Conservation (phyloP, 345 rosid species). For the Boechera divaricarpa region DNA sequence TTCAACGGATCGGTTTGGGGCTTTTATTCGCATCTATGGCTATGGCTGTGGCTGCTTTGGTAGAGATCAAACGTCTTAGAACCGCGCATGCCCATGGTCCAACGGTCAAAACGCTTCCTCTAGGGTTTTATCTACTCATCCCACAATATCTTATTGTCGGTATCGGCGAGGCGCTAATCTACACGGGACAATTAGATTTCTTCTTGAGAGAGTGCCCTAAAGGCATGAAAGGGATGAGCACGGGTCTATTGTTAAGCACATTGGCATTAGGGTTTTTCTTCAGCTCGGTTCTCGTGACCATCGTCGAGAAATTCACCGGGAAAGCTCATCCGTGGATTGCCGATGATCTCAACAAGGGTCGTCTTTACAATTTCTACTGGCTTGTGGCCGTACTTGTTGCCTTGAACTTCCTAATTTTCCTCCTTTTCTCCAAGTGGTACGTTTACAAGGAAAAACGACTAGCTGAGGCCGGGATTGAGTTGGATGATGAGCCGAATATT, state of each 20-base stretch:
- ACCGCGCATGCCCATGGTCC: slow-evolving; percentile 51
- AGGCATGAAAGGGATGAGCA: slow-evolving; percentile 99
- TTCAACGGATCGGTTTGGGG: slow-evolving; percentile 85
- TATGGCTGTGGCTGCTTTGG: slow-evolving; percentile 75
- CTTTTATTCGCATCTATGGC: slow-evolving; percentile 59
- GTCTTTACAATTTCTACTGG: slow-evolving; percentile 87
- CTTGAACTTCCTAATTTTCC: slow-evolving; percentile 61
- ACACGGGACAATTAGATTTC: slow-evolving; percentile 87
- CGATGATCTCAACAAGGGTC: slow-evolving; percentile 79
- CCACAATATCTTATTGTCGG: slow-evolving; percentile 91
- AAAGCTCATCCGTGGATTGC: slow-evolving; percentile 75
- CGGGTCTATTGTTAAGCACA: slow-evolving; percentile 86
- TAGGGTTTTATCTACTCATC: slow-evolving; percentile 76
- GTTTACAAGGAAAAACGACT: slow-evolving; percentile 94
- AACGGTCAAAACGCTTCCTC: slow-evolving; percentile 57
- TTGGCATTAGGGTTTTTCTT: slow-evolving; percentile 86
- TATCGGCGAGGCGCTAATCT: slow-evolving; percentile 86
- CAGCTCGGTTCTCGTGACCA: slow-evolving; percentile 71
- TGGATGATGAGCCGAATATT: slow-evolving; percentile 58
- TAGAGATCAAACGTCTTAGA: slow-evolving; percentile 66
- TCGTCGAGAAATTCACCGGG: slow-evolving; percentile 72
- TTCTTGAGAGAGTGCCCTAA: slow-evolving; percentile 96
- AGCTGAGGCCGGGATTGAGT: slow-evolving; percentile 68
- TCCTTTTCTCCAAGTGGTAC: slow-evolving; percentile 76
- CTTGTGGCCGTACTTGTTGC: slow-evolving; percentile 66